Conservation (phyloP, 164 flowering plant genomes). For the Warburgia ugandensis region DNA sequence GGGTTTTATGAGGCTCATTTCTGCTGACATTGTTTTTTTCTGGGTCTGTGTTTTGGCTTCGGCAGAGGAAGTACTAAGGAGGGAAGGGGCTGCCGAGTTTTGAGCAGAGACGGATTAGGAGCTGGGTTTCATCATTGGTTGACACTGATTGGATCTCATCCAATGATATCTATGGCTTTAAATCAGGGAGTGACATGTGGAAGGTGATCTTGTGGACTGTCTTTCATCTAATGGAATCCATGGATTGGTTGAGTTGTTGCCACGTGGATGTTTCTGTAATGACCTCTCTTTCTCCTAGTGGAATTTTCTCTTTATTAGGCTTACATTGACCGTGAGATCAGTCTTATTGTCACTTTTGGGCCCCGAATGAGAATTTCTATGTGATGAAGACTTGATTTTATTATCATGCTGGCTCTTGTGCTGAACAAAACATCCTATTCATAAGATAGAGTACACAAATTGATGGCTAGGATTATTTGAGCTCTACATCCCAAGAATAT, state of each 20-base stretch:
- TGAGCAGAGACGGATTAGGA: constrained; percentile 10
- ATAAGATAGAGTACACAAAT: too few species aligned
- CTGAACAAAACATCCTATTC: too few species aligned
- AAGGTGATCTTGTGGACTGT: constrained; percentile 3
- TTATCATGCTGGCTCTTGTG: too few species aligned
- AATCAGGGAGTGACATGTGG: constrained; percentile 56
- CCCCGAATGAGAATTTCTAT: too few species aligned
- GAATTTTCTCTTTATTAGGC: too few species aligned
- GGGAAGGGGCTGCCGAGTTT: background rate
- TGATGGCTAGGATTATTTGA: too few species aligned
- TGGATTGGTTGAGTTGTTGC: background rate
- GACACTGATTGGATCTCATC: constrained; percentile 49
- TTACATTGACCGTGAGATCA: too few species aligned
- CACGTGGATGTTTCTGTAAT: background rate
- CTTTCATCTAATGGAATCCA: background rate
- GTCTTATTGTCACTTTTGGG: too few species aligned
- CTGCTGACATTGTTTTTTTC: constrained; percentile 44
- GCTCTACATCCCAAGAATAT: too few species aligned
- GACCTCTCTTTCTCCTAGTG: background rate
- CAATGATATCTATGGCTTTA: constrained; percentile 44
- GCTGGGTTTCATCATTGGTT: constrained; percentile 14
- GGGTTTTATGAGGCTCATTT: constrained; percentile 77
- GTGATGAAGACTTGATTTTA: too few species aligned
- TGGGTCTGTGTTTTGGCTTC: too few species aligned
- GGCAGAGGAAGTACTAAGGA: constrained; percentile 2